Percentiles rank a stretch among this genome's conserved stretches.
Conservation (phyloP, 257 asterid genomes). For the Primulina eburnea region DNA sequence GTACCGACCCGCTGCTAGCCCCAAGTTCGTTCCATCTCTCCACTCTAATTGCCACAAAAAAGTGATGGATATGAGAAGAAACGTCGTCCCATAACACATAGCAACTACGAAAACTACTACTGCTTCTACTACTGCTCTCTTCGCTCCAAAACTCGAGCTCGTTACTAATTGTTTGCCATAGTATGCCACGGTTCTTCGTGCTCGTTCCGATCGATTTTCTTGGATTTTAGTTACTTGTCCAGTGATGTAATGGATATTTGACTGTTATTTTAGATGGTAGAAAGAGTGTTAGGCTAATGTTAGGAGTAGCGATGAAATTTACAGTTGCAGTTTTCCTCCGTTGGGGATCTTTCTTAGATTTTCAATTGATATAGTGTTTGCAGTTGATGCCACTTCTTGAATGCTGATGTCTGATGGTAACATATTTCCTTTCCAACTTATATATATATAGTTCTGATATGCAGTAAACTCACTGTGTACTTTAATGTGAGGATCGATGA, state of each 20-base stretch:
- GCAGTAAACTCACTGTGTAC: too few species aligned
- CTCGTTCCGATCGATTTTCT: not conserved
- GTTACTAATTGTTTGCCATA: not conserved
- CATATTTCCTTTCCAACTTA: too few species aligned
- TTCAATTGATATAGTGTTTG: too few species aligned
- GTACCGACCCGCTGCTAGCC: conserved; percentile 63
- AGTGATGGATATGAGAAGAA: conserved; percentile 52
- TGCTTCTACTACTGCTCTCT: too few species aligned
- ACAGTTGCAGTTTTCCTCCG: not conserved
- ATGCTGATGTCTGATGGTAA: too few species aligned
- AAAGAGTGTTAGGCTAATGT: not conserved
- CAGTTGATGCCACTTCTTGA: too few species aligned
- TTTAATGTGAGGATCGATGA: too few species aligned
- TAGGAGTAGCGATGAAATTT: conserved; percentile 13
- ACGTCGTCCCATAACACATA: not conserved
- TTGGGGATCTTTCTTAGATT: too few species aligned
- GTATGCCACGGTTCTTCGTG: not conserved
- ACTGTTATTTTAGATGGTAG: too few species aligned
- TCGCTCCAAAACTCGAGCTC: too few species aligned
- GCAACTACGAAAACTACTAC: not conserved
- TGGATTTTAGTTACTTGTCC: too few species aligned
- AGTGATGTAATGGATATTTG: not conserved
- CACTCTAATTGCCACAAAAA: conserved; percentile 68
- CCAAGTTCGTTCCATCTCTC: conserved; percentile 46
- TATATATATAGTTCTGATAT: too few species aligned